These are phyloP conservation scores for Nannizziopsis barbatae DNA, from an alignment of 2,329 filamentous ascomycete species.

Conservation along the genomic window DNA sequence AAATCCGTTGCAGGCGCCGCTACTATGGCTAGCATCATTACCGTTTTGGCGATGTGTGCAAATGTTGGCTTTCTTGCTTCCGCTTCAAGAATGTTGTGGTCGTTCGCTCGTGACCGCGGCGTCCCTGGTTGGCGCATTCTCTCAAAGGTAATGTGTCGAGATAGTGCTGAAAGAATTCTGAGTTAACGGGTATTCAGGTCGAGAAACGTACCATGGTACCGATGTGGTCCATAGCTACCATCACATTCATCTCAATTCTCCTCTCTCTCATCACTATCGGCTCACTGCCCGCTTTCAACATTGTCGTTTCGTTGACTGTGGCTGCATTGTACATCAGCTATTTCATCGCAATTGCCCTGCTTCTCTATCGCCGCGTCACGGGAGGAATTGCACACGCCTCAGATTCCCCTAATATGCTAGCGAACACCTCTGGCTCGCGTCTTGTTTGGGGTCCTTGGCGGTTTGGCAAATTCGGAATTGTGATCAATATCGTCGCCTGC, in stretches of 20 bases:
- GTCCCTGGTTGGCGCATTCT: slow-evolving; percentile 27
- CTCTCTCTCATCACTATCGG: slow-evolving; percentile 42
- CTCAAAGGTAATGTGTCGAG: slow-evolving; percentile 19
- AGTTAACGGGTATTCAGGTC: slow-evolving; percentile 20
- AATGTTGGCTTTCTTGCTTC: slow-evolving; percentile 26
- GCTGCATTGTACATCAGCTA: slow-evolving; percentile 44
- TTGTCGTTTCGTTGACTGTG: slow-evolving; percentile 43
- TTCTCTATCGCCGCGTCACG: slow-evolving; percentile 33
- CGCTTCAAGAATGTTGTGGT: slow-evolving; percentile 33
- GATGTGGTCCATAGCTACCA: slow-evolving; percentile 29
- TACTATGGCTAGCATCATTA: slow-evolving; percentile 38
- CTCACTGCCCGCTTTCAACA: slow-evolving; percentile 43
- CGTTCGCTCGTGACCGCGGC: slow-evolving; percentile 36
- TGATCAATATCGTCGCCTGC: slow-evolving; percentile 28
- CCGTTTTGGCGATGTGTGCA: slow-evolving; percentile 29
- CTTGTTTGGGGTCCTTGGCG: slow-evolving; percentile 22
- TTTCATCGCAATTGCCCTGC: slow-evolving; percentile 38
- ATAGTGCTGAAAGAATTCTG: background rate
- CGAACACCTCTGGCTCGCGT: slow-evolving; percentile 14
- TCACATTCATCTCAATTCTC: slow-evolving; percentile 27
- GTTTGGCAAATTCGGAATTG: slow-evolving; percentile 22
- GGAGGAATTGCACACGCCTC: slow-evolving; percentile 18
- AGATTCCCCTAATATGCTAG: slow-evolving; percentile 14
- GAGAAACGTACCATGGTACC: slow-evolving; percentile 32
- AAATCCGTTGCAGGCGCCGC: slow-evolving; percentile 34